A percentile compares a stretch with the other conserved stretches of the same genome.
These are phyloP conservation scores for Leccinum uliginosum DNA, from an alignment of 768 basidiomycete species.

Conservation along the genomic window DNA sequence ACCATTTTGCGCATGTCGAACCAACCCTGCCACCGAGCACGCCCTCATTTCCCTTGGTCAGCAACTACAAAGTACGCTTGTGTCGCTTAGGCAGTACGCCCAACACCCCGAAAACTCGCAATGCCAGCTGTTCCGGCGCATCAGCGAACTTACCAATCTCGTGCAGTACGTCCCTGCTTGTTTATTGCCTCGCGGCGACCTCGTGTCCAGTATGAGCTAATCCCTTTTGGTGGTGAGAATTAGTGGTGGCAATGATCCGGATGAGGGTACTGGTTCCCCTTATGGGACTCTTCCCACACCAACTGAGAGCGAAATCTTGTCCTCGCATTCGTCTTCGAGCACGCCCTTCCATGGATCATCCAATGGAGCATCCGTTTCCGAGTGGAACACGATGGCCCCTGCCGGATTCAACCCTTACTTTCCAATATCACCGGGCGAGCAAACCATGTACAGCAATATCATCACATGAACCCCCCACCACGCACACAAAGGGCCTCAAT, in stretches of 20 bases:
- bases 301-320: conserved; percentile 57
- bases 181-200: conserved; percentile 30
- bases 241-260: conserved; percentile 52
- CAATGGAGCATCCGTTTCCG: conserved; percentile 49
- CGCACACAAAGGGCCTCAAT: background rate
- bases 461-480: conserved; percentile 39
- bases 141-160: conserved; percentile 56
- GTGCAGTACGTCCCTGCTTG: conserved; percentile 54
- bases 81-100: conserved; percentile 55
- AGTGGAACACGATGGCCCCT: conserved; percentile 56
- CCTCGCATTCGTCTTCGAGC: conserved; percentile 42
- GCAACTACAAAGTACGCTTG: conserved; percentile 55
- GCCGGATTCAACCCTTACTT: conserved; percentile 68
- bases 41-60: conserved; percentile 59
- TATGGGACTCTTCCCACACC: conserved; percentile 57
- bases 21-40: conserved; percentile 54
- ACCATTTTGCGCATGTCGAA: conserved; percentile 57
- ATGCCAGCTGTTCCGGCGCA: conserved; percentile 55
- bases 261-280: conserved; percentile 41
- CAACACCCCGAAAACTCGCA: conserved; percentile 51
- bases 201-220: conserved; percentile 33
- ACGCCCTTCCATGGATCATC: conserved; percentile 38
- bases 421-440: conserved; percentile 51
- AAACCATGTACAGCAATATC: conserved; percentile 54
- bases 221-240: conserved; percentile 27